These are phyloP conservation scores for Ilyonectria mors-panacis DNA, from an alignment of 2,329 filamentous ascomycete genomes.

Conservation along the genomic window DNA sequence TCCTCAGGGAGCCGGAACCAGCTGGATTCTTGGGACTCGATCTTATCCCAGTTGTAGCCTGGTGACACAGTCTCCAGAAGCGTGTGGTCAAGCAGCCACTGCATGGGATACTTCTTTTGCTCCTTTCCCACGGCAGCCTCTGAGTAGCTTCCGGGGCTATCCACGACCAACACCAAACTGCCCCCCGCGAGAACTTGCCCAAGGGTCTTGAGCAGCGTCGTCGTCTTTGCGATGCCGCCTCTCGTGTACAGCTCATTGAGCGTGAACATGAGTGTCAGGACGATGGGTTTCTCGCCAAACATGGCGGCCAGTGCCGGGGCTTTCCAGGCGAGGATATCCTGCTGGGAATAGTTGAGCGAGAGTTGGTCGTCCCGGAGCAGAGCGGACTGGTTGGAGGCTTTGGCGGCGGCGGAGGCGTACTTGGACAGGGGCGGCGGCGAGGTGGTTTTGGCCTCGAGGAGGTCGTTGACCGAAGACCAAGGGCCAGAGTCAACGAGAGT, in stretches of 20 bases:
- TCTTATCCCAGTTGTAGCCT: conserved; percentile 76
- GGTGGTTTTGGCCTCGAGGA: conserved; percentile 71
- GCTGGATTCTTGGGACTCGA: conserved; percentile 81
- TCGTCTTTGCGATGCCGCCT: conserved; percentile 80
- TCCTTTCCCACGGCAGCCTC: conserved; percentile 79
- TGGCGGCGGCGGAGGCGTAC: conserved; percentile 65
- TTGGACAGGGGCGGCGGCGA: conserved; percentile 65
- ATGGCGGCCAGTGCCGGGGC: conserved; percentile 51
- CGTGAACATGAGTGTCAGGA: conserved; percentile 92
- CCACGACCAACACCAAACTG: conserved; percentile 85
- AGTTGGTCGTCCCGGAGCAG: conserved; percentile 60
- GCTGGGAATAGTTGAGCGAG: conserved; percentile 59
- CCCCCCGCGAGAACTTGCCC: conserved; percentile 71
- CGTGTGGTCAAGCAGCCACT: conserved; percentile 90
- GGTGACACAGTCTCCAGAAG: conserved; percentile 66
- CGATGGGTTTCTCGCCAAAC: conserved; percentile 55
- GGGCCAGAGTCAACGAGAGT: conserved; percentile 86
- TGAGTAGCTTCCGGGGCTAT: conserved; percentile 95
- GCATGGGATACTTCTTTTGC: conserved; percentile 86
- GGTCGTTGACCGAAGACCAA: conserved; percentile 76
- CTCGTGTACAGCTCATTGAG: conserved; percentile 94
- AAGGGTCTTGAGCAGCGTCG: conserved; percentile 79
- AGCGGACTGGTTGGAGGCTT: conserved; percentile 58
- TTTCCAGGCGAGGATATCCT: conserved; percentile 64
- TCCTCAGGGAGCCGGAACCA: conserved; percentile 85